Evolutionary conservation across 495 filamentous ascomycete genomes (phyloP), one percentile per base, ranked within the genome.

Genomic region (Aspergillus leporis): DNA sequence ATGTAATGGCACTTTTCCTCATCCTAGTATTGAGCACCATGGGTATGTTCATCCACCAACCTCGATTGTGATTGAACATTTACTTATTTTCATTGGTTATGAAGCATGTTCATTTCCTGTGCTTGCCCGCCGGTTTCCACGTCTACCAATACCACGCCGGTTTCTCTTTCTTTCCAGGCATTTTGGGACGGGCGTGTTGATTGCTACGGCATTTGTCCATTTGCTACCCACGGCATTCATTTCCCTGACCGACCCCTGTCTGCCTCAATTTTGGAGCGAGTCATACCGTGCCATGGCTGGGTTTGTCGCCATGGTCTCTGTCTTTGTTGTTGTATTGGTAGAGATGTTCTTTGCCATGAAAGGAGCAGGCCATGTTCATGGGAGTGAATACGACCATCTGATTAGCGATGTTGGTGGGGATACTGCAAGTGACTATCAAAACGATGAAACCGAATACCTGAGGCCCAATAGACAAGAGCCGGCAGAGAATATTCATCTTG

Each of bases 121-220:
- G n/a, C 65, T 83, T 40, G 78, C 78, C 10, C 79, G 78, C 55
- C 78, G 77, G 16, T 83, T 81, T 61, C 79, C 78, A 19, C 60
- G 68, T 40, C 58, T 75, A 56, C 78, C 79, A 0, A 78, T 82
- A 53, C 78, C 78, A 32, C 78, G 75, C 25, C 74, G 71, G 13
- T 85, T 86, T 61, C 77, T 93, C 61, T 92, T 92, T 72, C 70
- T 89, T 47, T 90, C 87, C 30, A 88, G 90, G 52, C 89, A 93
- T 72, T 93, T 95, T 62, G 91, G 91, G 38, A 94, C 91, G 5
- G 91, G 91, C 22, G 91, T 95, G 9, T 74, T 95, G 31, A 89
- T 94, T 60, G 90, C 91, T 19, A 93, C 91, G n/a, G 90, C 91
- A 45, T 95, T 95, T 66, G 91, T 94, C 25, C 91, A 94, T 70